These are phyloP conservation scores for Strobilomyces confusus DNA, from an alignment of 768 basidiomycete species.

Conservation along the genomic window DNA sequence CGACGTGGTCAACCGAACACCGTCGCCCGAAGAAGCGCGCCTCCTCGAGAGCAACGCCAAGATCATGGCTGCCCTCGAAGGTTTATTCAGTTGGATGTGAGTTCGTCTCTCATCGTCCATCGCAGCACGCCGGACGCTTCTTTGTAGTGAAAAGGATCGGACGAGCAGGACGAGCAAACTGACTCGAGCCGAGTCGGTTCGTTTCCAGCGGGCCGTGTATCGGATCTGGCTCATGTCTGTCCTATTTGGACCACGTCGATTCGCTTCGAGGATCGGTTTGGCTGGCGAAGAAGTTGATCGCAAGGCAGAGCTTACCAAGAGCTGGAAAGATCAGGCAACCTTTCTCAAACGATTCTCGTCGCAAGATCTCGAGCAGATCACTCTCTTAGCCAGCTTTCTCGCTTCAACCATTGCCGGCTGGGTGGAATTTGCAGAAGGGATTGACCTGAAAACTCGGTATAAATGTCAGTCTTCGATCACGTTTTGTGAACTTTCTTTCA, in stretches of 20 bases:
- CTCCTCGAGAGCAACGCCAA: no score
- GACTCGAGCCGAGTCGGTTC: no score
- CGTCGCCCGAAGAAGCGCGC: no score
- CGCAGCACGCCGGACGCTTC: no score
- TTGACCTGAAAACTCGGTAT: background rate
- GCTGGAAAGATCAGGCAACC: background rate
- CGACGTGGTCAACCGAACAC: no score
- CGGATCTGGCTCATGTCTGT: no score
- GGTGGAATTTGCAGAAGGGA: background rate
- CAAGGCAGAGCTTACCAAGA: background rate
- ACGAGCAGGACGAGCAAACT: no score
- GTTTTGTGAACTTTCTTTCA: no score
- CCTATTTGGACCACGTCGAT: conserved; percentile 5
- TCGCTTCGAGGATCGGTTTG: background rate
- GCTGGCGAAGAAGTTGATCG: background rate
- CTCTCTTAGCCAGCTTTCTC: background rate
- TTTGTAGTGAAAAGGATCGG: no score
- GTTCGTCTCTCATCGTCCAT: no score
- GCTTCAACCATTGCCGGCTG: background rate
- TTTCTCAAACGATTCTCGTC: conserved; percentile 2
- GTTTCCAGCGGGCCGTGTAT: no score
- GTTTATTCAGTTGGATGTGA: conserved; percentile 38
- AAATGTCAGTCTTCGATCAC: background rate
- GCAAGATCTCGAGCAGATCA: conserved; percentile 2
- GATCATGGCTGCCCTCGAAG: no score